These are phyloP conservation scores for Fusarium algeriense DNA, from an alignment of 2,329 filamentous ascomycete genomes.

Conservation along the genomic window DNA sequence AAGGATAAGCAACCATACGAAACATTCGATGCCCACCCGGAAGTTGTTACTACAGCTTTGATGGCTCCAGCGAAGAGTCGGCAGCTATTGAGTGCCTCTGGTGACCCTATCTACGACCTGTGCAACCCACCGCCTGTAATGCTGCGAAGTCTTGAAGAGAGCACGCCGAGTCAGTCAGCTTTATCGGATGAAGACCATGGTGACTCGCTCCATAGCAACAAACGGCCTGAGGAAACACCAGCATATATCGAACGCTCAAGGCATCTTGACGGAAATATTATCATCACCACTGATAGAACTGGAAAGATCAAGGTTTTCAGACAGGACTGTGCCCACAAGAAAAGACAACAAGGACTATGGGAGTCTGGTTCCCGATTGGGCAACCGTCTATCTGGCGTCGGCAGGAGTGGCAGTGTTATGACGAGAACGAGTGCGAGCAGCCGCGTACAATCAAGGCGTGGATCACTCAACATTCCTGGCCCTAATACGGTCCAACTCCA, in stretches of 20 bases:
- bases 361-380: conserved; percentile 83
- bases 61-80: conserved; percentile 85
- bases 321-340: conserved; percentile 89
- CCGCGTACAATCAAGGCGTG: conserved; percentile 63
- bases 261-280: conserved; percentile 87
- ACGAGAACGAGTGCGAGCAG: conserved; percentile 65
- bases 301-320: conserved; percentile 95
- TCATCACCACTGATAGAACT: conserved; percentile 89
- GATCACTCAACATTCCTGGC: conserved; percentile 61
- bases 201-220: conserved; percentile 48
- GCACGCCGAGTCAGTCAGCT: conserved; percentile 57
- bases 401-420: conserved; percentile 67
- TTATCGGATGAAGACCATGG: conserved; percentile 55
- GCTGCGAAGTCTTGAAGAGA: conserved; percentile 79
- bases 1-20: conserved; percentile 87
- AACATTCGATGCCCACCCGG: conserved; percentile 89
- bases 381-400: conserved; percentile 72
- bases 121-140: conserved; percentile 95
- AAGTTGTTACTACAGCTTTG: conserved; percentile 89
- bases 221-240: conserved; percentile 75
- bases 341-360: conserved; percentile 81
- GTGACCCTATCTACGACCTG: conserved; percentile 94
- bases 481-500: conserved; percentile 49
- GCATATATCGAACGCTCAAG: conserved; percentile 80
- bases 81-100: conserved; percentile 81